Evolutionary conservation across 2,329 filamentous ascomycete species (phyloP), one percentile per base, ranked within the genome.

Genomic region (Xylariaceae sp.): DNA sequence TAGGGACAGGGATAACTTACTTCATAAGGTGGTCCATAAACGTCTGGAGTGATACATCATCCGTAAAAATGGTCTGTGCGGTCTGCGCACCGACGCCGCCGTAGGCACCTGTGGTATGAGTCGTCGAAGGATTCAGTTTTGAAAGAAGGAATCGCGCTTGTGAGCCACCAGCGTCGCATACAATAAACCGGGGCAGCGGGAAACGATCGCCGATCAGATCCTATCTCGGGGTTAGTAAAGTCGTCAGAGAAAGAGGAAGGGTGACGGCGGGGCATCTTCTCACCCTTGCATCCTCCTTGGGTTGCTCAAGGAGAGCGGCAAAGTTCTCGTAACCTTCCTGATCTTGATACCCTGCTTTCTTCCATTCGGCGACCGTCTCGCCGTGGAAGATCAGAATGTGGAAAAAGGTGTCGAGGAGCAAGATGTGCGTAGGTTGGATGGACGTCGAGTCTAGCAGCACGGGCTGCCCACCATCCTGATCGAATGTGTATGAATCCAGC

Each of bases 11-110:
- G 7, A 9, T 49, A 4, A 81, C 88, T 77, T 81, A 92, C 90
- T 99, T 99, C 94, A 99, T 99, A 73, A 99, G 80, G 77, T 97
- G 92, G 71, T 99, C 94, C 94, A 99, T 99, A 73, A 99, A 99
- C 1, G 93, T 97, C 76, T 97, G 93, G 72, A 99, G 79, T 57
- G 92, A 97, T 57, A 99, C 94, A 74, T 99, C 94, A 71, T 99
- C 94, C 0, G 94, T 99, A 78, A 99, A 99, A 69, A 99, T 99
- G 4, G 94, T 99, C 76, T 99, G 94, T 7, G 93, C 92, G 51
- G 89, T 92, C 71, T 93, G 90, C 2, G 84, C 82, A 35, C 89
- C 86, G 53, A 93, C 89, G 62, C 92, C 92, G 58, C 94, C 94
- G 71, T 96, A 97, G 10, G 90, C 89, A 56, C 91, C 90, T 0